A percentile compares a stretch with the other conserved stretches of the same genome.
Conservation (phyloP, 257 asterid species). For the Paulownia fortunei region DNA sequence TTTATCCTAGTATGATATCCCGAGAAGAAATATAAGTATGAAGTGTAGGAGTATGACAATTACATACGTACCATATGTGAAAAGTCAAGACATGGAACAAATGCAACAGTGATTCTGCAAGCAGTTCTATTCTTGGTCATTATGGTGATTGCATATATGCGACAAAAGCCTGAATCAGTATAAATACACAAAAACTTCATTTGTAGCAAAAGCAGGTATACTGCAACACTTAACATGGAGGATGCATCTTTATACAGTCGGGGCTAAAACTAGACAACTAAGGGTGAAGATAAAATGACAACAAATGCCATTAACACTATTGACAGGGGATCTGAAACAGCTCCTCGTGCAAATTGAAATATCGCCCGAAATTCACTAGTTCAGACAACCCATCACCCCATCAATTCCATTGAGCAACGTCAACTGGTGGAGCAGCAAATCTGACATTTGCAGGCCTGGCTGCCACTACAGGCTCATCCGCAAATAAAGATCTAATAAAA, state of each 20-base stretch:
- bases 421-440: conserved; percentile 89
- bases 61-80: background rate
- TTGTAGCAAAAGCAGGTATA: conserved; percentile 30
- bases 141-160: background rate
- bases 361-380: background rate
- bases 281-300: background rate
- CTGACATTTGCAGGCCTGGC: conserved; percentile 82
- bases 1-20: background rate
- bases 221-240: conserved; percentile 18
- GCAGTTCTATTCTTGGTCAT: background rate
- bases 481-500: conserved; percentile 70
- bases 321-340: conserved; percentile 23
- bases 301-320: conserved; percentile 23
- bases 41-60: background rate
- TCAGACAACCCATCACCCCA: conserved; percentile 3
- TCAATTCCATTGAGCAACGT: conserved; percentile 52
- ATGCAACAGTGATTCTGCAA: background rate
- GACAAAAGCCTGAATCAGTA: conserved; percentile 15
- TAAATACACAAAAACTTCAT: conserved; percentile 22
- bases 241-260: conserved; percentile 40
- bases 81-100: background rate
- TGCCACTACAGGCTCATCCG: conserved; percentile 91
- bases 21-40: background rate
- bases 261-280: conserved; percentile 35
- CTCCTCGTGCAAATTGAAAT: conserved; percentile 25